A percentile compares a stretch with the other conserved stretches of the same genome.
Evolutionary conservation across 805 yeast species (phyloP).

Genomic region (Danielozyma ontarioensis): DNA sequence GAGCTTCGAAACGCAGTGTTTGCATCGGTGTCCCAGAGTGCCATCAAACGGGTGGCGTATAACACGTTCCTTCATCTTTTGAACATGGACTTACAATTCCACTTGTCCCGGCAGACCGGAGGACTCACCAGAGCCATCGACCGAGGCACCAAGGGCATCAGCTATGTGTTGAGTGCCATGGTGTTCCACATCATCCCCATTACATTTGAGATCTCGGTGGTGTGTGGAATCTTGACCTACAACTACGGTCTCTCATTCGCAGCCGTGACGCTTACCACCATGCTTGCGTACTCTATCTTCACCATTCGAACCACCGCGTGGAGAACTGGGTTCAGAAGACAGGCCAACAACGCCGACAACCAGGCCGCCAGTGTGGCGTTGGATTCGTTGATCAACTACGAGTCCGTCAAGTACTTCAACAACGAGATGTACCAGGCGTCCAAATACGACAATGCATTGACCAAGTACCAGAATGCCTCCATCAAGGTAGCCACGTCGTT

Average conservation of each 20-base stretch:
- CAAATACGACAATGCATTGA: slow-evolving; percentile 74
- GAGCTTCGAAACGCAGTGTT: slow-evolving; percentile 93
- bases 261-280: slow-evolving; percentile 78
- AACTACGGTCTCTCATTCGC: slow-evolving; percentile 90
- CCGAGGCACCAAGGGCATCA: slow-evolving; percentile 95
- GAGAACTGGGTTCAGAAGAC: slow-evolving; percentile 88
- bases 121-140: slow-evolving; percentile 95
- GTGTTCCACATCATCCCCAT: slow-evolving; percentile 96
- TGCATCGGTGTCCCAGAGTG: slow-evolving; percentile 92
- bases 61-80: slow-evolving; percentile 83
- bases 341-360: slow-evolving; percentile 88
- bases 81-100: slow-evolving; percentile 83
- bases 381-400: slow-evolving; percentile 90
- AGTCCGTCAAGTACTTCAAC: slow-evolving; percentile 90
- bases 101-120: slow-evolving; percentile 88
- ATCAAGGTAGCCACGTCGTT: slow-evolving; percentile 81
- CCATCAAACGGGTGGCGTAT: slow-evolving; percentile 83
- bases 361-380: slow-evolving; percentile 92
- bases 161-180: slow-evolving; percentile 89
- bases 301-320: slow-evolving; percentile 93
- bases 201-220: slow-evolving; percentile 85
- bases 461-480: slow-evolving; percentile 67
- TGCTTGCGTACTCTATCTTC: slow-evolving; percentile 82
- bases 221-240: slow-evolving; percentile 88
- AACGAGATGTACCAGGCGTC: slow-evolving; percentile 75